A percentile compares a stretch with the other conserved stretches of the same genome.
Evolutionary conservation across 176 grass and related monocot species (phyloP).

Genomic region (Lolium perenne): DNA sequence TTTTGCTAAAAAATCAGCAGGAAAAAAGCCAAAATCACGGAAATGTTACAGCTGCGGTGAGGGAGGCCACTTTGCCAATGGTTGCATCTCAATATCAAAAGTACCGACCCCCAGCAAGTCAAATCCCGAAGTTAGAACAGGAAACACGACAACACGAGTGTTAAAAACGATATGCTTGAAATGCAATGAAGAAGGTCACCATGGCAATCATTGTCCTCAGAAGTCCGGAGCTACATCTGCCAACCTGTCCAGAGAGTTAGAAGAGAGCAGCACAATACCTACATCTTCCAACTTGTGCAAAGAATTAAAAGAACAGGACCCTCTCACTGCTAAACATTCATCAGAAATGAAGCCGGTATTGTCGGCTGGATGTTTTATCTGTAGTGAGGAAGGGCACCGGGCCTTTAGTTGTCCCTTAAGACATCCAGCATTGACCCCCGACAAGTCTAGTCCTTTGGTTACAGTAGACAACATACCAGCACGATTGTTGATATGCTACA

Average conservation of each 20-base stretch:
- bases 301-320: neutral
- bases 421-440: neutral
- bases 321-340: conserved; percentile 6
- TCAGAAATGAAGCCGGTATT: neutral
- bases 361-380: neutral
- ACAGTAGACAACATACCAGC: neutral
- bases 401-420: neutral
- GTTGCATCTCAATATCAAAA: neutral
- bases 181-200: conserved; percentile 24
- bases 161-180: neutral
- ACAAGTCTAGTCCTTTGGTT: conserved; percentile 9
- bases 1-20: neutral
- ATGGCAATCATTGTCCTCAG: neutral
- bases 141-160: neutral
- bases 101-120: neutral
- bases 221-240: neutral
- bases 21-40: neutral
- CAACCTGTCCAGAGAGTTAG: neutral
- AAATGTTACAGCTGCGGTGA: neutral
- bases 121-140: neutral
- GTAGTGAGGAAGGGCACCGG: conserved; percentile 2
- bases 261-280: conserved; percentile 2
- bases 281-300: neutral
- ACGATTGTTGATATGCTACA: neutral
- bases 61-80: neutral